Conservation (phyloP, 306 rosid species). For the Cucumis cinereus region DNA sequence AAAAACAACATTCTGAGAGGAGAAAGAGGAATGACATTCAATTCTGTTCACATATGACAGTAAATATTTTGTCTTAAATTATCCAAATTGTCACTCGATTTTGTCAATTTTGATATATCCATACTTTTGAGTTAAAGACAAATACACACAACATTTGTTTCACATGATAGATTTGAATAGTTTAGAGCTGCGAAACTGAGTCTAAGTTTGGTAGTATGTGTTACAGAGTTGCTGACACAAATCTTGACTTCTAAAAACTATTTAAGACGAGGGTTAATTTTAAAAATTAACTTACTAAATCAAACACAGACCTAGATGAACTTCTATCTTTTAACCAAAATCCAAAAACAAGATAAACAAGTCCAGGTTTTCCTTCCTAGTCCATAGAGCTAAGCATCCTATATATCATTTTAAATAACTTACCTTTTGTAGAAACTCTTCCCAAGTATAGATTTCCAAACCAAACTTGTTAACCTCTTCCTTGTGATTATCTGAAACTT, state of each 20-base stretch:
- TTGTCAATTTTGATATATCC: background rate
- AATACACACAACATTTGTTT: background rate
- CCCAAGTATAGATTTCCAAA: conserved; percentile 61
- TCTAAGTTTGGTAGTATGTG: background rate
- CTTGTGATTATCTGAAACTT: conserved; percentile 62
- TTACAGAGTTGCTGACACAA: background rate
- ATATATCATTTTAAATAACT: conserved; percentile 9
- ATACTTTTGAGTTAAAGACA: background rate
- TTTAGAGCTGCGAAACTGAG: background rate
- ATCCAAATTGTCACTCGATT: background rate
- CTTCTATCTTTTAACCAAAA: background rate
- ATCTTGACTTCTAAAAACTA: background rate
- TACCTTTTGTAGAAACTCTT: conserved; percentile 64
- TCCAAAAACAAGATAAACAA: background rate
- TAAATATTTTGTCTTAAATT: background rate
- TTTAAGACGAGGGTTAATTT: background rate
- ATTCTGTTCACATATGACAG: background rate
- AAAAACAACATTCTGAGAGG: background rate
- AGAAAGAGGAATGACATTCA: background rate
- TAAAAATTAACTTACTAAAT: background rate
- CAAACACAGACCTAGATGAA: background rate
- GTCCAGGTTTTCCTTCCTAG: background rate
- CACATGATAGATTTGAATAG: background rate
- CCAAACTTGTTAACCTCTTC: conserved; percentile 50
- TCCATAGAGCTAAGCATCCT: background rate